Conservation (phyloP, 495 filamentous ascomycete species). For the Hypoxylon trugodes region DNA sequence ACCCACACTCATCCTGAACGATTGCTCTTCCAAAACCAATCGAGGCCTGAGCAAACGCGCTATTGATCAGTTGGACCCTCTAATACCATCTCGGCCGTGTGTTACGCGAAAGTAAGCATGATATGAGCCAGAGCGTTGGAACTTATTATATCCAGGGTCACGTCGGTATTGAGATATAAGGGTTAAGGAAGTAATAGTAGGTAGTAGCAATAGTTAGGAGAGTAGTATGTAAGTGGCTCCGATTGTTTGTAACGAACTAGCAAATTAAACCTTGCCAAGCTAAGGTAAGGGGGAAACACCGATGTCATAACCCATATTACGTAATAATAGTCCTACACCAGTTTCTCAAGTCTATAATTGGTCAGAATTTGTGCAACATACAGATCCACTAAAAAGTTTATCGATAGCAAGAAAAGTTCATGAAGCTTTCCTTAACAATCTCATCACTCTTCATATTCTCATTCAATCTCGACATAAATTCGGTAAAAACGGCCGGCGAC, state of each 20-base stretch:
- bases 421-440: slow-evolving; percentile 8
- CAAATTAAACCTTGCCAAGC: slow-evolving; percentile 34
- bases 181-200: background rate
- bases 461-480: background rate
- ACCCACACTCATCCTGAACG: slow-evolving; percentile 46
- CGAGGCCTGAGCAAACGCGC: slow-evolving; percentile 38
- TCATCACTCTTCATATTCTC: background rate
- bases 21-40: slow-evolving; percentile 13
- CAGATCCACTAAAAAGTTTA: slow-evolving; percentile 34
- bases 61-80: slow-evolving; percentile 27
- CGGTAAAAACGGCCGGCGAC: background rate
- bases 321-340: too few species aligned
- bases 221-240: slow-evolving; percentile 6
- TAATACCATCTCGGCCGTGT: slow-evolving; percentile 39
- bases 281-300: slow-evolving; percentile 21
- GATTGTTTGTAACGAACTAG: slow-evolving; percentile 14
- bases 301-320: slow-evolving; percentile 27
- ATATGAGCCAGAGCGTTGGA: slow-evolving; percentile 20
- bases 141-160: slow-evolving; percentile 15
- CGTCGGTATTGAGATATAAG: slow-evolving; percentile 6
- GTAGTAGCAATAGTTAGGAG: too few species aligned
- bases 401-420: slow-evolving; percentile 37
- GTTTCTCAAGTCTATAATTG: too few species aligned
- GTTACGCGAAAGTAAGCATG: background rate
- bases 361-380: background rate